Conservation (phyloP, 768 basidiomycete genomes). For the Tylopilus cervinicoccineus region DNA sequence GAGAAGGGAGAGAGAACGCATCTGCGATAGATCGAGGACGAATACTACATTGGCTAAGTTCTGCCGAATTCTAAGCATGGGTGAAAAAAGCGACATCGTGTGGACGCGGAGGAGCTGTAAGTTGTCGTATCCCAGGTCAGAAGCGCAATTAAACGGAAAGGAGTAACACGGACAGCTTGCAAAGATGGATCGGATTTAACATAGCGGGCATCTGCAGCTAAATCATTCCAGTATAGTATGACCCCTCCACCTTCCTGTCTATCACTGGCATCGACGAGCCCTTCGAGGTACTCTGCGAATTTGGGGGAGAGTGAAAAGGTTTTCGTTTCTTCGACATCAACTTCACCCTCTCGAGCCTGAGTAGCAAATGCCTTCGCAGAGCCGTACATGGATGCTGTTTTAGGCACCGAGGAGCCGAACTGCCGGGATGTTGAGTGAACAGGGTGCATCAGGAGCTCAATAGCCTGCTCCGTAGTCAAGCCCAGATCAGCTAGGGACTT, state of each 20-base stretch:
- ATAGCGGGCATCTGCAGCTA: slow-evolving; percentile 77
- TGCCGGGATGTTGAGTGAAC: slow-evolving; percentile 54
- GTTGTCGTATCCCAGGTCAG: slow-evolving; percentile 1
- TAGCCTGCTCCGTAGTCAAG: slow-evolving; percentile 57
- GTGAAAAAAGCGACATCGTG: slow-evolving; percentile 60
- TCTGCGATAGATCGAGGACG: slow-evolving; percentile 72
- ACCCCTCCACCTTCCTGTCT: slow-evolving; percentile 70
- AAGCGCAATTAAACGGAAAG: not conserved
- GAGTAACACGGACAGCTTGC: slow-evolving; percentile 38
- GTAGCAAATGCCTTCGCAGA: slow-evolving; percentile 11
- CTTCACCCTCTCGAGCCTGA: not conserved
- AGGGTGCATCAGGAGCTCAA: slow-evolving; percentile 70
- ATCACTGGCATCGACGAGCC: slow-evolving; percentile 91
- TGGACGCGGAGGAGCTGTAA: slow-evolving; percentile 26
- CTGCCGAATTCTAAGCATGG: slow-evolving; percentile 65
- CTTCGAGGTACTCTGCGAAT: slow-evolving; percentile 41
- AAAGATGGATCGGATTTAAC: slow-evolving; percentile 49
- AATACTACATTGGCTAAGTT: slow-evolving; percentile 87
- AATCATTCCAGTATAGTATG: slow-evolving; percentile 86
- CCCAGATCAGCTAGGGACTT: slow-evolving; percentile 57
- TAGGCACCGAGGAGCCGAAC: not conserved
- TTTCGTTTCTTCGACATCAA: slow-evolving; percentile 51
- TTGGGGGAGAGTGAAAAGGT: slow-evolving; percentile 74
- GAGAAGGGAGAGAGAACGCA: slow-evolving; percentile 57
- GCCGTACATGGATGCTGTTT: not conserved